phyloP scores from a whole-genome alignment of 495 filamentous ascomycete species.

The Aspergillus kassunensis region DNA sequence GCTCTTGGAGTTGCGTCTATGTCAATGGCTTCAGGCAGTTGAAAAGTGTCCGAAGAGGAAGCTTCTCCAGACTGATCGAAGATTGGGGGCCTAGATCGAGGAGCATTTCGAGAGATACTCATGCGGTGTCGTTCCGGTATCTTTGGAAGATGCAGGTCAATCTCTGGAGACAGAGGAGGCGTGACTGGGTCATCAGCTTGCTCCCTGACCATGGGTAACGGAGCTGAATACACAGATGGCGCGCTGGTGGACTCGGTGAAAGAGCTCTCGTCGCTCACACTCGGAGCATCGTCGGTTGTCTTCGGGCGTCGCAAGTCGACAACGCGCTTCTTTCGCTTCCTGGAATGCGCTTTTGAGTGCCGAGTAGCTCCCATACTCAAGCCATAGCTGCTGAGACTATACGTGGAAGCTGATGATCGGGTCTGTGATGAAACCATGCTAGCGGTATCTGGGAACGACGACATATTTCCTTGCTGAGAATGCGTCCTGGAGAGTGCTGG shows the following conservation, averaged over 20 bases:
- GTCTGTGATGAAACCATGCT: constrained; percentile 40
- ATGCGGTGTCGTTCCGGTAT: constrained; percentile 39
- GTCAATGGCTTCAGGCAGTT: constrained; percentile 24
- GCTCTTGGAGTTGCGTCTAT: constrained; percentile 37
- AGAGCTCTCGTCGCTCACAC: constrained; percentile 48
- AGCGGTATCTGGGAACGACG: constrained; percentile 48
- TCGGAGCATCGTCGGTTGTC: constrained; percentile 52
- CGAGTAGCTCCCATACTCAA: constrained; percentile 61
- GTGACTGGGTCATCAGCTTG: constrained; percentile 44
- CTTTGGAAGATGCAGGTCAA: constrained; percentile 29
- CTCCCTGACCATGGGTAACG: constrained; percentile 38
- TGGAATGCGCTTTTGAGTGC: constrained; percentile 60
- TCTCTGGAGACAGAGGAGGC: constrained; percentile 37
- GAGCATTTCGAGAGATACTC: constrained; percentile 28
- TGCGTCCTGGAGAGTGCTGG: constrained; percentile 53
- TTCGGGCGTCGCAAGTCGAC: constrained; percentile 77
- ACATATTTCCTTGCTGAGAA: constrained; percentile 54
- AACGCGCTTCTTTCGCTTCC: constrained; percentile 88
- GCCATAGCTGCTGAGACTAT: constrained; percentile 47
- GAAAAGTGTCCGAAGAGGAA: constrained; percentile 24
- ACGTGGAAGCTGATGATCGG: constrained; percentile 30
- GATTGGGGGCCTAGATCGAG: constrained; percentile 14
- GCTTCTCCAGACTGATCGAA: constrained; percentile 21
- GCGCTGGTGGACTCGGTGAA: constrained; percentile 37
- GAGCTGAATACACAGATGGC: constrained; percentile 40